Conservation (phyloP, 2,329 filamentous ascomycete species). For the Waltergamsia citrina region DNA sequence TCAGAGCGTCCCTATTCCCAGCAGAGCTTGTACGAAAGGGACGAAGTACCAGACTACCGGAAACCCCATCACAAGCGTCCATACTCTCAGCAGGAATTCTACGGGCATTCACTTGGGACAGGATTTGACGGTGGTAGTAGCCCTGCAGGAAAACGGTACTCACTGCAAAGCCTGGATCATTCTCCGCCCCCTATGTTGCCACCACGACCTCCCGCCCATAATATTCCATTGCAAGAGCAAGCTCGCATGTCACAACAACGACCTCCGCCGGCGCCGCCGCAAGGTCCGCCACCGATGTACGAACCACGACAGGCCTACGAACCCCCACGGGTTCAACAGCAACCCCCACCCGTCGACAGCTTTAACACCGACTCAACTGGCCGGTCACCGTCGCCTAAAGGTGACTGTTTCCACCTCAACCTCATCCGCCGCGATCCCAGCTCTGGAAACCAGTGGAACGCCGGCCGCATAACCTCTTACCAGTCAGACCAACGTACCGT, state of each 20-base stretch:
- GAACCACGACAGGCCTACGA: too few species aligned
- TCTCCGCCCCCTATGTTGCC: too few species aligned
- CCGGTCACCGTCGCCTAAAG: constrained; percentile 28
- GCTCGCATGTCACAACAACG: too few species aligned
- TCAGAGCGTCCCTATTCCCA: constrained; percentile 2
- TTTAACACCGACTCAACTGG: too few species aligned
- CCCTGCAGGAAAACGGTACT: too few species aligned
- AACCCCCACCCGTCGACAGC: not conserved
- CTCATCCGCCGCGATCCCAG: constrained; percentile 66
- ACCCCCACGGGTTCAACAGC: not conserved
- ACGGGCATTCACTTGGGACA: too few species aligned
- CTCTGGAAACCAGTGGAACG: constrained; percentile 65
- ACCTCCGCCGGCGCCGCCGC: too few species aligned
- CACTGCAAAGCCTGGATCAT: too few species aligned
- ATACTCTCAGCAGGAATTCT: not conserved
- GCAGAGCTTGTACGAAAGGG: not conserved
- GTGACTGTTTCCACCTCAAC: constrained; percentile 43
- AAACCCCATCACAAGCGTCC: constrained; percentile 1
- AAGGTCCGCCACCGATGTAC: not conserved
- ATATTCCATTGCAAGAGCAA: too few species aligned
- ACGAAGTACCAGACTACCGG: not conserved
- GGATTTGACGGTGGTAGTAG: not conserved
- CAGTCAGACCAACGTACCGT: constrained; percentile 1
- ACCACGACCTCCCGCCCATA: too few species aligned
- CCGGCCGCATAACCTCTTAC: constrained; percentile 52